Evolutionary conservation across 1,139 yeast genomes (phyloP).

Genomic region (Sugiyamaella xylanicola): DNA sequence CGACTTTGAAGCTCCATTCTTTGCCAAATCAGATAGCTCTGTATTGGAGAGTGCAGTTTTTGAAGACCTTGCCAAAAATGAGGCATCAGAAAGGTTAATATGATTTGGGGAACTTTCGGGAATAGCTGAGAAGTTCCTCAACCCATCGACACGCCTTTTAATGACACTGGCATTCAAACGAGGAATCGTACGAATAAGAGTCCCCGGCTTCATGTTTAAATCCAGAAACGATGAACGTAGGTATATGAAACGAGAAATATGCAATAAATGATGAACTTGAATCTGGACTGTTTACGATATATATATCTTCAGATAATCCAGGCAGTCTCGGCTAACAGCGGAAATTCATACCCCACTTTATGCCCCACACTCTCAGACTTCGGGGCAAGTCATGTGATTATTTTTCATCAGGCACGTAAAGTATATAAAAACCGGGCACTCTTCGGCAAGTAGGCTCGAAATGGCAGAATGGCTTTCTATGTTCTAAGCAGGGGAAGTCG

Average conservation of each 20-base stretch:
- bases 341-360: slow-evolving; percentile 5
- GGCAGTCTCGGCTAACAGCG: slow-evolving; percentile 11
- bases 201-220: too few relatives aligned
- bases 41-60: slow-evolving; percentile 29
- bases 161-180: background rate
- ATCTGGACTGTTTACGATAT: background rate
- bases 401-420: too few relatives aligned
- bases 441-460: too few relatives aligned
- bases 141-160: background rate
- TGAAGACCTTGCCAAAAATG: slow-evolving; percentile 34
- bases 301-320: background rate
- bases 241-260: too few relatives aligned
- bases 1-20: slow-evolving; percentile 32
- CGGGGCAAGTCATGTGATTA: too few relatives aligned
- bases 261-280: too few relatives aligned
- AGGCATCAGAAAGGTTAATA: slow-evolving; percentile 35
- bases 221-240: too few relatives aligned
- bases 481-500: too few relatives aligned
- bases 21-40: slow-evolving; percentile 28
- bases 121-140: slow-evolving; percentile 11
- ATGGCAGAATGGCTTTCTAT: too few relatives aligned
- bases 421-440: too few relatives aligned
- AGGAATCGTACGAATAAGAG: background rate
- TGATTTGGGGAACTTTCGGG: slow-evolving; percentile 26
- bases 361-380: too few relatives aligned